Evolutionary conservation across 1,284 basidiomycete genomes (phyloP), one percentile per base, ranked within the genome.

Genomic region (Austroboletus niveus): DNA sequence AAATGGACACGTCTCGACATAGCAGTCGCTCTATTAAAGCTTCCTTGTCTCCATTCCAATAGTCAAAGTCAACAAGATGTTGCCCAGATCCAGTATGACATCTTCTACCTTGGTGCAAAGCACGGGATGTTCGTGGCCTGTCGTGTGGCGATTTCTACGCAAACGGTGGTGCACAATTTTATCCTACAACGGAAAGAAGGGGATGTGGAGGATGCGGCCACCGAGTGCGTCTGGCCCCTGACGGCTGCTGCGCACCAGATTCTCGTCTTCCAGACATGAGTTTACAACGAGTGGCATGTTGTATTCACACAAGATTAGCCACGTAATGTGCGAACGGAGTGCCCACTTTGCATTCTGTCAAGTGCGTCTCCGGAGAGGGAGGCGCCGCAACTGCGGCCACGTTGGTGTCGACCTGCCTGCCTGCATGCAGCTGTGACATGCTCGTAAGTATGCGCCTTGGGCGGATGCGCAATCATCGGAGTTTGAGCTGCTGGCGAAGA

Each of bases 101-200:
- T 68, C 10, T 55, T 62, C 42, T 70, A 57, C 51, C 66, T 69
- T 22, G 69, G 69, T 29, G 42, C 45, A 2, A 44, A 42, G 5
- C 36, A 56, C 27, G 65, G 65, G 48, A 65, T 69, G 60, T 62
- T 70, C 39, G 60, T 53, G n/a, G 49, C 64, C 24, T 68, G 62
- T 47, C 58, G 60, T 15, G 52, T 49, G 39, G 44, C 51, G 44
- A 40, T 51, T 22, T 52, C 56, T 17, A 47, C 47, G 49, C 57
- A 52, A 38, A 64, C 54, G 4, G 58, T 64, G 30, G 56, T 57
- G 15, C 65, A 71, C 32, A 69, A 55, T 49, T 64, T 71, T 45
- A 46, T 67, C 30, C 20, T 71, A 45, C 68, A 60, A 48, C 50
- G 50, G 42, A 69, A 69, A 49, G 67, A 67, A 39, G 64, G 34